phyloP scores from a whole-genome alignment of 2,329 filamentous ascomycete genomes.

The Arthrobotrys musiformis region DNA sequence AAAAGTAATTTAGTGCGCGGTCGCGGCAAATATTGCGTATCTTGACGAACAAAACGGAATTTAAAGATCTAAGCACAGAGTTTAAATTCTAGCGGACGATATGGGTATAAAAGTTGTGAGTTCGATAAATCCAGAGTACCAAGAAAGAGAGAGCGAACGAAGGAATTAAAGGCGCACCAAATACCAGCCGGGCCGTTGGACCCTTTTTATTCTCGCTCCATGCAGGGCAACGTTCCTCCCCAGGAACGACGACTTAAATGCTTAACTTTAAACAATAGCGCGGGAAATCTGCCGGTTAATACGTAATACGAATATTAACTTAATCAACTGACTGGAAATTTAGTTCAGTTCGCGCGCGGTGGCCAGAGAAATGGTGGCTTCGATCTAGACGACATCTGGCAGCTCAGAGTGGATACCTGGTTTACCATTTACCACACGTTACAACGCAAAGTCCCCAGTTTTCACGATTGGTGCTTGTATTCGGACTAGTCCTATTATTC shows the following conservation, averaged over 20 bases:
- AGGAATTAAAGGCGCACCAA: not conserved
- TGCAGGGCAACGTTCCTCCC: too few relatives aligned
- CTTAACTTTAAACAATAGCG: not conserved
- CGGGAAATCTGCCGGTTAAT: conserved; percentile 4
- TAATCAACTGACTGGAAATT: not conserved
- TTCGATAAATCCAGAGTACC: not conserved
- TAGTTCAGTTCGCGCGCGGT: not conserved
- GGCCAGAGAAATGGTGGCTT: not conserved
- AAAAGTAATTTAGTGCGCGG: not conserved
- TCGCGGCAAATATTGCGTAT: not conserved
- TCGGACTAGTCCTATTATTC: too few relatives aligned
- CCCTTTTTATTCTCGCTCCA: conserved; percentile 9
- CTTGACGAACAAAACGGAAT: not conserved
- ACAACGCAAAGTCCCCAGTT: not conserved
- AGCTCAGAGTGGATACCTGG: not conserved
- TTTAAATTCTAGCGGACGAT: not conserved
- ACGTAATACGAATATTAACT: not conserved
- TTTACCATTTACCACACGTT: not conserved
- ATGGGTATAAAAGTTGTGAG: not conserved
- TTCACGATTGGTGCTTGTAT: too few relatives aligned
- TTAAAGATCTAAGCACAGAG: not conserved
- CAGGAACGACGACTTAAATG: not conserved
- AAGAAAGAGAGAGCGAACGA: not conserved
- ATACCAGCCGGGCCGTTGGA: not conserved
- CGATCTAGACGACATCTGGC: not conserved